Percentiles rank a stretch among this genome's conserved stretches.
phyloP scores from a whole-genome alignment of 2,329 filamentous ascomycete species.

The Eurotiales sp. region DNA sequence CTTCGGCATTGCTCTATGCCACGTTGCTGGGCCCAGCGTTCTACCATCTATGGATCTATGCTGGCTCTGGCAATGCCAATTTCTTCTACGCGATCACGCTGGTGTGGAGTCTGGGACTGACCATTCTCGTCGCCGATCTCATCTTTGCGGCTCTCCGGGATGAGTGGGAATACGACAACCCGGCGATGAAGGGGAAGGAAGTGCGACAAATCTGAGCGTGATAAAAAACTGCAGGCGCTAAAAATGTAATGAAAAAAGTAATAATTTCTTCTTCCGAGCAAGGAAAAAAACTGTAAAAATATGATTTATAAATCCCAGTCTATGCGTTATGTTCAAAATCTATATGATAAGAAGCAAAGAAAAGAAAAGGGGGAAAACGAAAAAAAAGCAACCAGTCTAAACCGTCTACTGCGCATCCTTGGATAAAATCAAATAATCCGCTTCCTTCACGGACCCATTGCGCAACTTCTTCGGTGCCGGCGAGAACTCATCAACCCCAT shows the following conservation, averaged over 20 bases:
- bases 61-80: conserved; percentile 94
- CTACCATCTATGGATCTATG: conserved; percentile 97
- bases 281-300: too few relatives aligned
- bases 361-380: too few relatives aligned
- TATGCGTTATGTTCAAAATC: too few relatives aligned
- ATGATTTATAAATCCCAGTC: too few relatives aligned
- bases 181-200: conserved; percentile 85
- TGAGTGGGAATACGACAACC: conserved; percentile 88
- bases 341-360: too few relatives aligned
- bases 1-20: conserved; percentile 79
- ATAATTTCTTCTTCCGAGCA: too few relatives aligned
- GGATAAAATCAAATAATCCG: conserved; percentile 53
- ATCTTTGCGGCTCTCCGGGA: conserved; percentile 86
- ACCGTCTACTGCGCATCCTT: conserved; percentile 31
- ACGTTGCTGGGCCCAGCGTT: conserved; percentile 89
- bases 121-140: conserved; percentile 79
- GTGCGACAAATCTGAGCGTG: conserved; percentile 71
- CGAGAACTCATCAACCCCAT: conserved; percentile 50
- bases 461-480: conserved; percentile 48
- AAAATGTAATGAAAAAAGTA: too few relatives aligned
- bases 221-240: neutral
- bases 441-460: conserved; percentile 47
- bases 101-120: conserved; percentile 93
- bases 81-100: conserved; percentile 99
- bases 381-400: neutral